These are phyloP conservation scores for Fusarium caatingaense DNA, from an alignment of 2,329 filamentous ascomycete genomes.

Conservation along the genomic window DNA sequence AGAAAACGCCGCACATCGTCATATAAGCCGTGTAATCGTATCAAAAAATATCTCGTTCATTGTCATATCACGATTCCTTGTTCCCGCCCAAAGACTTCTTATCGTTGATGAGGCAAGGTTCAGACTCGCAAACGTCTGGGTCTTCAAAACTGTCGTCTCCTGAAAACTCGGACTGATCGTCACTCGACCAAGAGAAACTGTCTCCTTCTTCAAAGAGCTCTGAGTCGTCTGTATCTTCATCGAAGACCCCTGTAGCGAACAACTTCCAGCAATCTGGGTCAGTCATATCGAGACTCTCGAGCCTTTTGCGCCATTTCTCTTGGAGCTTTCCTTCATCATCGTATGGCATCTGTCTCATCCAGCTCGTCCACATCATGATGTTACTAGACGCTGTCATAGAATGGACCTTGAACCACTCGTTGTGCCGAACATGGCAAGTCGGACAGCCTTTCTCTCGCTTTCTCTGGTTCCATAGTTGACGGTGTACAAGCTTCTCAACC, in stretches of 20 bases:
- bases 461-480: conserved; percentile 43
- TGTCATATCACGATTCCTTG: not conserved
- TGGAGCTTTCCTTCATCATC: conserved; percentile 41
- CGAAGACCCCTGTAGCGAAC: conserved; percentile 32
- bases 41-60: not conserved
- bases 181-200: conserved; percentile 17
- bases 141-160: conserved; percentile 6
- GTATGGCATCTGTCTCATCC: conserved; percentile 47
- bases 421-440: conserved; percentile 37
- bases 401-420: conserved; percentile 48
- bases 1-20: conserved; percentile 1
- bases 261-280: conserved; percentile 45
- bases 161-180: conserved; percentile 8
- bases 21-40: conserved; percentile 5
- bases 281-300: conserved; percentile 41
- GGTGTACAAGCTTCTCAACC: conserved; percentile 48
- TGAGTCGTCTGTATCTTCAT: conserved; percentile 30
- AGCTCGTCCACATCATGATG: conserved; percentile 46
- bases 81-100: not conserved
- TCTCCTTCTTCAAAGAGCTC: conserved; percentile 28
- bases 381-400: conserved; percentile 20
- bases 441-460: conserved; percentile 44
- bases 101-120: not conserved
- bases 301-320: conserved; percentile 37
- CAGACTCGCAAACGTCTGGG: conserved; percentile 2